These are phyloP conservation scores for Endogone sp. DNA, from an alignment of 192 early-diverging fungal genomes.

Conservation along the genomic window DNA sequence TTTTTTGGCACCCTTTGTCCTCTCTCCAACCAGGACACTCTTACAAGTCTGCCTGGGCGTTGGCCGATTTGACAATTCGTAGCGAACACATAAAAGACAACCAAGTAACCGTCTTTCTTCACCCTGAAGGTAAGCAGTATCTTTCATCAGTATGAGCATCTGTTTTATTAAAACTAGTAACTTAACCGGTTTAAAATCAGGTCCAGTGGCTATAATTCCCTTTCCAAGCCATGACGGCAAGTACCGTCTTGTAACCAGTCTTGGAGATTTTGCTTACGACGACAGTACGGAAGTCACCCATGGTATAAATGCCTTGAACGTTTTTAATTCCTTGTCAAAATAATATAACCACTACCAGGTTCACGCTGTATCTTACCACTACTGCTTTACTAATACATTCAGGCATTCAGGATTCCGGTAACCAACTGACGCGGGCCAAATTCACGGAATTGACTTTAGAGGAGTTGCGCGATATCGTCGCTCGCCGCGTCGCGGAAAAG, in stretches of 20 bases:
- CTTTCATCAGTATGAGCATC: too few relatives aligned
- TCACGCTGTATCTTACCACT: not conserved
- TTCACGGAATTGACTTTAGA: conserved; percentile 5
- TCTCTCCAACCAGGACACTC: not conserved
- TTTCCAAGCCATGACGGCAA: not conserved
- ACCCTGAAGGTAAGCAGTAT: not conserved
- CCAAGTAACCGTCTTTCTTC: not conserved
- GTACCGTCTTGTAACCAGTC: not conserved
- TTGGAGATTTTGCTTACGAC: not conserved
- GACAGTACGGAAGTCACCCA: not conserved
- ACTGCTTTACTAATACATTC: not conserved
- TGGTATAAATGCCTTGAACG: too few relatives aligned
- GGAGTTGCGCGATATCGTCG: not conserved
- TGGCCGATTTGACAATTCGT: not conserved
- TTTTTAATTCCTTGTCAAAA: too few relatives aligned
- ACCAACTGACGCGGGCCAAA: not conserved
- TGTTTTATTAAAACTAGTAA: not conserved
- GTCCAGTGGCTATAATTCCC: not conserved
- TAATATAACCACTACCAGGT: not conserved
- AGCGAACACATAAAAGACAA: not conserved
- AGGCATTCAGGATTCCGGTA: not conserved
- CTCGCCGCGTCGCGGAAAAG: conserved; percentile 3
- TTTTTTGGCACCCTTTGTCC: too few relatives aligned
- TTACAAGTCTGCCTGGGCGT: not conserved
- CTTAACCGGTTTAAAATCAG: not conserved